phyloP scores from a whole-genome alignment of 352 stramenopile genomes.

The Thraustochytrium sp. region DNA sequence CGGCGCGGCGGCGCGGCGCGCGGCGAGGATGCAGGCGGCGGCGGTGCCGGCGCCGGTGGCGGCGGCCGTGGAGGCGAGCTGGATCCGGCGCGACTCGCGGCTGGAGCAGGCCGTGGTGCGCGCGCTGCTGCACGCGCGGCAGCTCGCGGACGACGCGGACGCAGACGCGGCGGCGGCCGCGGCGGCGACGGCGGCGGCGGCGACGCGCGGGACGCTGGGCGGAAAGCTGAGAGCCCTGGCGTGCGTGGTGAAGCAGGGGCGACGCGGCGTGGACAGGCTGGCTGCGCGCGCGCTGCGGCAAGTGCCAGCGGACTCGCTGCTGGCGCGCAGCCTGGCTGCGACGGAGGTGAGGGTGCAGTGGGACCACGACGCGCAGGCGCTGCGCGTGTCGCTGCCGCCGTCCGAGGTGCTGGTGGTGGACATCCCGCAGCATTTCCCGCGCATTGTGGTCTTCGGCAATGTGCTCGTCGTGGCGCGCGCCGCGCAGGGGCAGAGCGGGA shows the following conservation, averaged over 20 bases:
- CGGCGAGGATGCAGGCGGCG: not conserved
- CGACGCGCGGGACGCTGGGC: not conserved
- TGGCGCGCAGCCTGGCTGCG: not conserved
- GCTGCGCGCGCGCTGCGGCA: not conserved
- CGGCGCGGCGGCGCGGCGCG: not conserved
- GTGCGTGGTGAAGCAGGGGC: too few species aligned
- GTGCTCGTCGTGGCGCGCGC: not conserved
- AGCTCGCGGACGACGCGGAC: too few species aligned
- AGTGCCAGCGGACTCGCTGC: not conserved
- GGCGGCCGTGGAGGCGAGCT: not conserved
- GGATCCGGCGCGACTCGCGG: not conserved
- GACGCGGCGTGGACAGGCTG: not conserved
- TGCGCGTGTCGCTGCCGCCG: not conserved
- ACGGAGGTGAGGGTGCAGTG: not conserved
- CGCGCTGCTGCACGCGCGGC: not conserved
- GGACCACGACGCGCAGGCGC: not conserved
- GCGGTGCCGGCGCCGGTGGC: not conserved
- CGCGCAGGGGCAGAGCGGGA: not conserved
- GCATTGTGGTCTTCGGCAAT: not conserved
- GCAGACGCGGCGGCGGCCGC: not conserved
- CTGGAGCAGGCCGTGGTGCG: not conserved
- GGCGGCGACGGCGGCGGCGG: not conserved
- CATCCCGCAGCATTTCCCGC: not conserved
- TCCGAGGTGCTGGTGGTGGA: not conserved
- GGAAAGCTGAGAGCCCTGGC: not conserved